Evolutionary conservation across 371 early-diverging fungal genomes (phyloP).

Genomic region (Basidiobolus meristosporus): DNA sequence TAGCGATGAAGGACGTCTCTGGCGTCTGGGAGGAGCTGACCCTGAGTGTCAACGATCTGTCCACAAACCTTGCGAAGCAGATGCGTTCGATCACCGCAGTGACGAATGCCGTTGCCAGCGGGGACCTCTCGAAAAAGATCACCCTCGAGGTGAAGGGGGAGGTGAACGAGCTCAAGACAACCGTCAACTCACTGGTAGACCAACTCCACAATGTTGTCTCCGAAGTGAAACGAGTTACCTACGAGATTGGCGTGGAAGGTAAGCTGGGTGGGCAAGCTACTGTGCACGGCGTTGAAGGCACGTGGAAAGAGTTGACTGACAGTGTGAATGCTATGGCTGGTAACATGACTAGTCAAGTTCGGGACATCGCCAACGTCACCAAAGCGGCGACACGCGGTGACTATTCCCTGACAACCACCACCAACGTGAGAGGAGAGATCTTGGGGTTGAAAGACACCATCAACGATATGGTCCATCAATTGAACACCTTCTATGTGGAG

Average conservation of each 20-base stretch:
- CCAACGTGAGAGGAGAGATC: constrained; percentile 26
- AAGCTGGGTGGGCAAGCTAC: constrained; percentile 28
- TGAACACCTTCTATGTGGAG: constrained; percentile 19
- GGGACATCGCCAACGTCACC: constrained; percentile 15
- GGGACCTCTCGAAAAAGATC: constrained; percentile 24
- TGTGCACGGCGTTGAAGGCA: constrained; percentile 33
- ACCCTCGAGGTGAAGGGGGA: constrained; percentile 21
- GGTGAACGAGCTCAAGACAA: constrained; percentile 24
- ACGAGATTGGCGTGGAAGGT: constrained; percentile 31
- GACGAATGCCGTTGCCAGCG: constrained; percentile 22
- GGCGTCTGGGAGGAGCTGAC: constrained; percentile 35
- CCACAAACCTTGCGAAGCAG: constrained; percentile 22
- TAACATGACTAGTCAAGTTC: constrained; percentile 13
- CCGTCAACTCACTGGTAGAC: constrained; percentile 30
- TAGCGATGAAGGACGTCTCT: constrained; percentile 19
- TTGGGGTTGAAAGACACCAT: constrained; percentile 23
- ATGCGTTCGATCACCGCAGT: constrained; percentile 27
- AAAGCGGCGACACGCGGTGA: constrained; percentile 27
- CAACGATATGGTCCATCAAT: constrained; percentile 38
- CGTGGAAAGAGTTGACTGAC: constrained; percentile 36
- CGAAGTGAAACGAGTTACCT: constrained; percentile 28
- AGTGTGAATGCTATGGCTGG: constrained; percentile 29
- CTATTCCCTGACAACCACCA: constrained; percentile 20
- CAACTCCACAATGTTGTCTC: constrained; percentile 21
- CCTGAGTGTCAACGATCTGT: constrained; percentile 26